Evolutionary conservation across 1,284 basidiomycete genomes (phyloP), one percentile per base, ranked within the genome.

Genomic region (Tilletiopsis washingtonensis): DNA sequence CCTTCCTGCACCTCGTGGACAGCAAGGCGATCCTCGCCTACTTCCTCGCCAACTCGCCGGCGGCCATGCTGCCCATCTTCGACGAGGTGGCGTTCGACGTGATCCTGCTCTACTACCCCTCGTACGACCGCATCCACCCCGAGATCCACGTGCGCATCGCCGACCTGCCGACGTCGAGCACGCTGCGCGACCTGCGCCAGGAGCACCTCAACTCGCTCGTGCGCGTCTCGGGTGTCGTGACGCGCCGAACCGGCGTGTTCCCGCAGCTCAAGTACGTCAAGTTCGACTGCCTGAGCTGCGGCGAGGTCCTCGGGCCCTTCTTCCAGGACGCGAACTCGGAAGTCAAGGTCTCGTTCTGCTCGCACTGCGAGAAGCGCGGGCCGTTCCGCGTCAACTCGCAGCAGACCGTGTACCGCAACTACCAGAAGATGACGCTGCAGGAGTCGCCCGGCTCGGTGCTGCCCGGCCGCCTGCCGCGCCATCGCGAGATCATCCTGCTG

Each of bases 201-300:
- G 81, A 81, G 42, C 85, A 98, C 70, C 80, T 98, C 47, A 97
- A 98, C 78, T 88, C 86, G 59, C 85, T 99, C 36, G 91, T 99
- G 29, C 86, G 93, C 40, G 87, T 98, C 11, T 83, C 84, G 4
- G 94, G 94, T 27, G 94, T 99, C n/a, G 93, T 99, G 41, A 99
- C 94, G 0, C 80, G 94, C 49, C 82, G 94, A 42, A 90, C 84
- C 9, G 93, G 94, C 20, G 91, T 99, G 9, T 97, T 98, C 76
- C 94, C 94, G 12, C 94, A 99, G 75, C 79, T 99, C 59, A 98
- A 99, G 77, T 96, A 97, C 71, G 91, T 99, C 76, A 97, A 97
- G 74, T 98, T 99, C 67, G 90, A 98, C 75, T 99, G 94, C 75
- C 51, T 71, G 24, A 57, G 49, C 73, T 99, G 94, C 67, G 86